Base-by-base conservation (phyloP, 2,329 filamentous ascomycete species). In the Neofusicoccum parvum region DNA sequence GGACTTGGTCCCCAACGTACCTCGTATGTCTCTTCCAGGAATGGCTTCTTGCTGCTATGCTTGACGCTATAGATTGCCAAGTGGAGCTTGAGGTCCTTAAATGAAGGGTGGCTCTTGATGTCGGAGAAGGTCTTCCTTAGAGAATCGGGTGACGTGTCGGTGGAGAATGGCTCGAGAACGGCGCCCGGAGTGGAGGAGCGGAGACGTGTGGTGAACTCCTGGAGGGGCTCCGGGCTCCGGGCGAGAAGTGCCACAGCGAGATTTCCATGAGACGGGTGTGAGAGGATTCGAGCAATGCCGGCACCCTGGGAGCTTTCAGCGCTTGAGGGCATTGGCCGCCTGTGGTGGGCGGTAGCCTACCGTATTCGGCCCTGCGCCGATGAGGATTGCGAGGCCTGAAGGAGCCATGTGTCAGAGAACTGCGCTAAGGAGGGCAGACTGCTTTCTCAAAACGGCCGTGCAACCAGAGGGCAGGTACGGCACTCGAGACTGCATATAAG, bases 261-360 rank as follows among this genome's bases (percentile, higher is more conserved):
- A 70, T 87, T 86, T 39, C 84, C 84, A 36, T 85, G 80, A 0
- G 77, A 74, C 0, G 81, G 80, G 53, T 78, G 73, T 2, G 84
- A 82, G 45, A 87, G 81, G 41, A 86, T 80, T 20, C 84, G 79
- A 23, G 83, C 83, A n/a, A 87, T 87, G 48, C 85, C 85, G 11
- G 82, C 81, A 11, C 84, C 84, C 75, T 84, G 73, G 17, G 46
- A 32, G 23, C 27, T 15, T 58, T 37, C 53, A 34, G 37, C 20
- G 27, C 12, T 14, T 46, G 9, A 27, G 15, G 34, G 10, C 7
- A 54, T 37, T 15, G 12, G 11, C 17, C n/a, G 66, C 27, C 4
- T 15, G 41, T 27, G 10, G 20, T 23, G 15, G 27, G 3, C 12
- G n/a, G 17, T 20, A 37, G 32, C 67, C 45, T 65, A 76, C 73